These are phyloP conservation scores for Ceratocystiopsis sp. DNA, from an alignment of 2,329 filamentous ascomycete genomes.

Conservation along the genomic window DNA sequence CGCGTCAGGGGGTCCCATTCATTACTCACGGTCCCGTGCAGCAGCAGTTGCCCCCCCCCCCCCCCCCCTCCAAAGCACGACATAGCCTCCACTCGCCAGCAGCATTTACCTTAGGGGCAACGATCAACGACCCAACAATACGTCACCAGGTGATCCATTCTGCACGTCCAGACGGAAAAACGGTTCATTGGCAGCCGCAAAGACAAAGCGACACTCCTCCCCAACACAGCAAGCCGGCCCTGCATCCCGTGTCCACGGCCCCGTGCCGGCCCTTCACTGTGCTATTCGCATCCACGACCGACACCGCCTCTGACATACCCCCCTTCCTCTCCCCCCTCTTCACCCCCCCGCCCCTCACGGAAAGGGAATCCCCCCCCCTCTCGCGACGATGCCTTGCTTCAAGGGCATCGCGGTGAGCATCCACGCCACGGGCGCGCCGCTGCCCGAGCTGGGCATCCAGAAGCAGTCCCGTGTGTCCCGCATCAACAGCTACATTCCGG, in stretches of 20 bases:
- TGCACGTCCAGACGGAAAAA: too few relatives aligned
- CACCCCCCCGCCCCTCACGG: neutral
- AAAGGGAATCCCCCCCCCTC: neutral
- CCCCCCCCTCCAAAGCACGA: too few relatives aligned
- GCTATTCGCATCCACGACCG: neutral
- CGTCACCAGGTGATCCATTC: too few relatives aligned
- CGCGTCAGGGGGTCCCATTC: too few relatives aligned
- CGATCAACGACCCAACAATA: too few relatives aligned
- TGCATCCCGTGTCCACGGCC: neutral
- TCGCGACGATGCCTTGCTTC: conserved; percentile 69
- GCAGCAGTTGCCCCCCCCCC: too few relatives aligned
- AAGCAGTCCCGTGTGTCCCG: conserved; percentile 80
- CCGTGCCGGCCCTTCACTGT: neutral
- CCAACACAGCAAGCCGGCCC: neutral
- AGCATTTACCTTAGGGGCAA: too few relatives aligned
- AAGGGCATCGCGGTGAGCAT: conserved; percentile 98
- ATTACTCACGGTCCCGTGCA: too few relatives aligned
- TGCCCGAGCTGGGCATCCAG: conserved; percentile 87
- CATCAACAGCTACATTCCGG: conserved; percentile 94
- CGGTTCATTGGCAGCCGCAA: too few relatives aligned
- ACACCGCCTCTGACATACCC: neutral
- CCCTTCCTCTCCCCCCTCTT: neutral
- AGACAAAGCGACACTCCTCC: neutral
- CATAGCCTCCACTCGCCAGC: too few relatives aligned
- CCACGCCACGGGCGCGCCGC: conserved; percentile 62